Percentiles rank a stretch among this genome's conserved stretches.
phyloP scores from a whole-genome alignment of 1,284 basidiomycete genomes.

The Cryptococcus maquisensis region DNA sequence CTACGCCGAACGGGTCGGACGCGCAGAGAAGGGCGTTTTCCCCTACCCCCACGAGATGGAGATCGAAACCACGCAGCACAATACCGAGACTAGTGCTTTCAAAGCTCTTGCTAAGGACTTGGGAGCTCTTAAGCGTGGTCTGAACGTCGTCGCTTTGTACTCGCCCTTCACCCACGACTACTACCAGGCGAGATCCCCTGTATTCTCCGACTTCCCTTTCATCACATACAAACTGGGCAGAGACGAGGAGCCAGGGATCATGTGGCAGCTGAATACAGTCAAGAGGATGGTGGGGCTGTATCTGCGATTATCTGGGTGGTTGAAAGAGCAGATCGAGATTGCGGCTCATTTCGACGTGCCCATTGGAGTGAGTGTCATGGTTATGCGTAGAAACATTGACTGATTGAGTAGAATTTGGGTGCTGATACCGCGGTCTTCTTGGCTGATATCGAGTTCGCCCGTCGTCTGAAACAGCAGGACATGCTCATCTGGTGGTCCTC shows the following conservation, averaged over 20 bases:
- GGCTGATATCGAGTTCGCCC: slow-evolving; percentile 86
- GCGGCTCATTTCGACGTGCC: slow-evolving; percentile 92
- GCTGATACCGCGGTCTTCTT: slow-evolving; percentile 82
- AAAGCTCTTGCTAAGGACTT: slow-evolving; percentile 88
- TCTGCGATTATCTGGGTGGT: slow-evolving; percentile 70
- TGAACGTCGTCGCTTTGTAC: slow-evolving; percentile 71
- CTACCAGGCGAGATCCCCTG: slow-evolving; percentile 71
- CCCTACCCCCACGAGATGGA: slow-evolving; percentile 68
- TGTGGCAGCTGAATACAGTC: slow-evolving; percentile 54
- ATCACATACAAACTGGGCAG: slow-evolving; percentile 77
- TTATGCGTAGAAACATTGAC: too few relatives aligned
- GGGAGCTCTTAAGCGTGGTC: slow-evolving; percentile 56
- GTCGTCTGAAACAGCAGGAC: slow-evolving; percentile 79
- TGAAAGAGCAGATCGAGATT: slow-evolving; percentile 74
- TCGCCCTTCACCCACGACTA: slow-evolving; percentile 80
- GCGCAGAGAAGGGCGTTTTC: slow-evolving; percentile 54
- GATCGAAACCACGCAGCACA: slow-evolving; percentile 71
- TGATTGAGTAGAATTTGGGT: slow-evolving; percentile 62
- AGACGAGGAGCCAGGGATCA: slow-evolving; percentile 54
- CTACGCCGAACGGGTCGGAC: slow-evolving; percentile 60
- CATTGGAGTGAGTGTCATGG: slow-evolving; percentile 54
- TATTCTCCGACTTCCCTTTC: slow-evolving; percentile 79
- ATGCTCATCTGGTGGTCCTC: slow-evolving; percentile 96
- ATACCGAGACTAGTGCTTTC: slow-evolving; percentile 71
- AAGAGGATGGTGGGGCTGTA: slow-evolving; percentile 77